Percentiles rank a stretch among this genome's conserved stretches.
phyloP scores from a whole-genome alignment of 2,329 filamentous ascomycete genomes.

The Penicillium sp. region DNA sequence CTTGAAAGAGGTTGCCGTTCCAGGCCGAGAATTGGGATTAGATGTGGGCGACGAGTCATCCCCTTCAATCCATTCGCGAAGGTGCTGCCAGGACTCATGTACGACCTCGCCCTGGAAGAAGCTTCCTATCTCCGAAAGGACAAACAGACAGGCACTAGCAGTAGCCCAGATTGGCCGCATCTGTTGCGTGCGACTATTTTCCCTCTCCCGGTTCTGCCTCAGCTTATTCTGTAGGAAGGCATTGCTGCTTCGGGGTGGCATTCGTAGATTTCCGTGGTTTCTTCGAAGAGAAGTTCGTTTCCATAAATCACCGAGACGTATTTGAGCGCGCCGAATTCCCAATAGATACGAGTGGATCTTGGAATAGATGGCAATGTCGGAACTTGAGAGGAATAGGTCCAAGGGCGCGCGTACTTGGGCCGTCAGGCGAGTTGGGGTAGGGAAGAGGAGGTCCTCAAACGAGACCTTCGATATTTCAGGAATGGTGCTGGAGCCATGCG shows the following conservation, averaged over 20 bases:
- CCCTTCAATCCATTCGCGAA: constrained; percentile 72
- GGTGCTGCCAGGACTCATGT: constrained; percentile 76
- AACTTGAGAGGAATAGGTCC: constrained; percentile 80
- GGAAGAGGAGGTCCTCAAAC: constrained; percentile 83
- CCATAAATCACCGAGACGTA: constrained; percentile 84
- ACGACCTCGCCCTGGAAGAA: constrained; percentile 93
- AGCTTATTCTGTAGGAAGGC: constrained; percentile 65
- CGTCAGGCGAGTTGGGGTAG: constrained; percentile 71
- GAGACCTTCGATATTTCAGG: constrained; percentile 48
- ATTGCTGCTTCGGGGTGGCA: constrained; percentile 66
- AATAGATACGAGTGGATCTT: constrained; percentile 86
- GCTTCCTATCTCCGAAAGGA: constrained; percentile 82
- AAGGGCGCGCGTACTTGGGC: constrained; percentile 79
- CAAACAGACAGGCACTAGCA: constrained; percentile 82
- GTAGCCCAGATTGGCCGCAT: constrained; percentile 91
- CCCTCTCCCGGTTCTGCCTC: constrained; percentile 65
- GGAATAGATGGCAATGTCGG: constrained; percentile 79
- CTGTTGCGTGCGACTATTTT: constrained; percentile 64
- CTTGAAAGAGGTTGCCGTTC: constrained; percentile 40
- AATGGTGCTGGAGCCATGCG: constrained; percentile 24
- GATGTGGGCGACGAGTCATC: constrained; percentile 36
- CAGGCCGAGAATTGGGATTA: constrained; percentile 40
- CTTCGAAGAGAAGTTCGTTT: constrained; percentile 78
- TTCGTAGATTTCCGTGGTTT: constrained; percentile 73
- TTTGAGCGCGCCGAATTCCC: constrained; percentile 81